Evolutionary conservation across 2,329 filamentous ascomycete species (phyloP).

Genomic region (Aciculosporium take): DNA sequence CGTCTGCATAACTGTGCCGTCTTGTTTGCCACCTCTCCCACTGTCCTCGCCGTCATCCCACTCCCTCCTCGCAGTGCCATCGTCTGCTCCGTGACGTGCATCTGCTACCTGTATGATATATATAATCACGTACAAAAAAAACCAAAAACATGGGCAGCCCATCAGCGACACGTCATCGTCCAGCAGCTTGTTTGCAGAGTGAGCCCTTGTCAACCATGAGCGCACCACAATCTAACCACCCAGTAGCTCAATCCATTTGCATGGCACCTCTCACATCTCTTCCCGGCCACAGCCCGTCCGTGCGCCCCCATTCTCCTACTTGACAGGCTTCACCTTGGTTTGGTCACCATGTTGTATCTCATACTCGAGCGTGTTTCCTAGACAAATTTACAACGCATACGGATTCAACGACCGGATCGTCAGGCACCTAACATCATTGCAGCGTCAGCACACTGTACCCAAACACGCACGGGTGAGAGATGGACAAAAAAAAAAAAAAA

Average conservation of each 20-base stretch:
- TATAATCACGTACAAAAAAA: conserved; percentile 11
- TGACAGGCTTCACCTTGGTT: conserved; percentile 6
- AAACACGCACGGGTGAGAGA: not conserved
- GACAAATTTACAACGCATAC: conserved; percentile 42
- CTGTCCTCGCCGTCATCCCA: conserved; percentile 3
- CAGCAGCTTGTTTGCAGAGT: conserved; percentile 2
- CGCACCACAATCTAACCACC: not conserved
- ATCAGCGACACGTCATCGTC: too few relatives aligned
- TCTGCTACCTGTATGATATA: conserved; percentile 8
- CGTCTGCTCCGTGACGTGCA: conserved; percentile 3
- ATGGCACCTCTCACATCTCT: conserved; percentile 1
- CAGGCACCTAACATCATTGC: conserved; percentile 46
- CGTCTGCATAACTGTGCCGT: not conserved
- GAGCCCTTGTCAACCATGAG: not conserved
- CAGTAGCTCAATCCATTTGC: conserved; percentile 6
- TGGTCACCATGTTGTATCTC: conserved; percentile 1
- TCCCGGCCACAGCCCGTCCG: not conserved
- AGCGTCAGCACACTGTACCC: not conserved
- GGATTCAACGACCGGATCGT: conserved; percentile 76
- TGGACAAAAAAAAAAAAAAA: not conserved
- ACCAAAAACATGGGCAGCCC: too few relatives aligned
- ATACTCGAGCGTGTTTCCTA: not conserved
- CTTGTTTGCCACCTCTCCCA: not conserved
- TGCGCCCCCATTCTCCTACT: not conserved
- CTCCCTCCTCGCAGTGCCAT: not conserved